These are phyloP conservation scores for Hygrophorus russula DNA, from an alignment of 768 basidiomycete genomes.

Conservation along the genomic window DNA sequence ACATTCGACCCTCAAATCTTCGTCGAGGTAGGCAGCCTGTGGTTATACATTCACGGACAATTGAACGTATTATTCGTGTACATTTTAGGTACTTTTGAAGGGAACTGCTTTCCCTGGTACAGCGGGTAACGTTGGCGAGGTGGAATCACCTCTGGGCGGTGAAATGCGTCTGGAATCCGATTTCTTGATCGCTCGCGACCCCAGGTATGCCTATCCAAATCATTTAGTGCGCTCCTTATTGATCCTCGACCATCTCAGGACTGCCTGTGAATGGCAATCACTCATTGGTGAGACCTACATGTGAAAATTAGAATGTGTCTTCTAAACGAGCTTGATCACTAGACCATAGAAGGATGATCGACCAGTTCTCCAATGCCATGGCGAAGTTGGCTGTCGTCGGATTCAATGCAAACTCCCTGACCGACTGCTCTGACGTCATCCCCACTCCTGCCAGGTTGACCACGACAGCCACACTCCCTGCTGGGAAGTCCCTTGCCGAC, in stretches of 20 bases:
- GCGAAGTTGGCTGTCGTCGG: conserved; percentile 11
- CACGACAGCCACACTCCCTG: conserved; percentile 15
- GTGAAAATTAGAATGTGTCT: conserved; percentile 1
- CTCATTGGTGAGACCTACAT: conserved; percentile 16
- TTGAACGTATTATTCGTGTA: too few species aligned
- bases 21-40: too few species aligned
- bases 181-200: conserved; percentile 14
- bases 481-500: conserved; percentile 17
- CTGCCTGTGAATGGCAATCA: conserved; percentile 30
- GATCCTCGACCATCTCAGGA: conserved; percentile 10
- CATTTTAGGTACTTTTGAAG: too few species aligned
- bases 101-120: too few species aligned
- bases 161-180: too few species aligned
- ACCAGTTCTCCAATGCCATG: too few species aligned
- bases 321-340: too few species aligned
- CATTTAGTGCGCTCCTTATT: neutral
- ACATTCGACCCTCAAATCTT: too few species aligned
- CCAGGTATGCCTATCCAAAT: conserved; percentile 6
- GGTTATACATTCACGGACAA: too few species aligned
- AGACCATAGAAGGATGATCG: too few species aligned
- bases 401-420: conserved; percentile 11
- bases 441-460: conserved; percentile 8
- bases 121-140: too few species aligned
- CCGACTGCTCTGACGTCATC: conserved; percentile 19
- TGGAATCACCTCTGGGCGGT: too few species aligned